These are phyloP conservation scores for Pelargonium fulgidum DNA, from an alignment of 441 rosid genomes.

Conservation along the genomic window DNA sequence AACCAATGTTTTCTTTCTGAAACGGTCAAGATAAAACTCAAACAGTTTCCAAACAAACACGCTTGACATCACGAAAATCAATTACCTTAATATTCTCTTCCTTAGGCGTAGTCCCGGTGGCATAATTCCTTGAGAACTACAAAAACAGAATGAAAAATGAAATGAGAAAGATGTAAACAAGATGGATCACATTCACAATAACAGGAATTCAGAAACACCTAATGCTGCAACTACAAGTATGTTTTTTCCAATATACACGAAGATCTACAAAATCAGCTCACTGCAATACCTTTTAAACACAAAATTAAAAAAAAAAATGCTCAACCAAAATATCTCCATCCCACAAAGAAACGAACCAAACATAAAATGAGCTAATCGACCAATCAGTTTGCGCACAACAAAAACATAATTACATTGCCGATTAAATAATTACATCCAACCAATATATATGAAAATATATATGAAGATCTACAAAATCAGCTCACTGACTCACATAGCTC, in stretches of 20 bases:
- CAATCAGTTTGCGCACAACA: too few species aligned
- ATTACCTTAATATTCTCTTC: slow-evolving; percentile 58
- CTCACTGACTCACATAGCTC: background rate
- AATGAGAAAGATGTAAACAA: background rate
- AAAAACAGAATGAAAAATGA: slow-evolving; percentile 5
- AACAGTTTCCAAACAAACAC: background rate
- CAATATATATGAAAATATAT: too few species aligned
- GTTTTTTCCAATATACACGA: background rate
- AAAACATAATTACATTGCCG: too few species aligned
- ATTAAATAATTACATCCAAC: too few species aligned
- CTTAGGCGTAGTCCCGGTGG: slow-evolving; percentile 38
- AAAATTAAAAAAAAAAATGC: too few species aligned
- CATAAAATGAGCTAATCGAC: too few species aligned
- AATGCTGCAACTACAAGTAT: background rate
- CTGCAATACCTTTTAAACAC: background rate
- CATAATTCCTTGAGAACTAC: slow-evolving; percentile 43
- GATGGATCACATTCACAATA: background rate
- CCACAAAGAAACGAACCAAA: too few species aligned
- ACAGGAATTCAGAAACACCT: background rate
- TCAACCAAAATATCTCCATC: too few species aligned
- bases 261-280: background rate
- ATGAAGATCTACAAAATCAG: too few species aligned
- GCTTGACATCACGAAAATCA: background rate
- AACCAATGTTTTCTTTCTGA: background rate
- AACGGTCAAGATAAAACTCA: background rate